Conservation (phyloP, 208 protist species). For the Trypanosomatidae sp. region DNA sequence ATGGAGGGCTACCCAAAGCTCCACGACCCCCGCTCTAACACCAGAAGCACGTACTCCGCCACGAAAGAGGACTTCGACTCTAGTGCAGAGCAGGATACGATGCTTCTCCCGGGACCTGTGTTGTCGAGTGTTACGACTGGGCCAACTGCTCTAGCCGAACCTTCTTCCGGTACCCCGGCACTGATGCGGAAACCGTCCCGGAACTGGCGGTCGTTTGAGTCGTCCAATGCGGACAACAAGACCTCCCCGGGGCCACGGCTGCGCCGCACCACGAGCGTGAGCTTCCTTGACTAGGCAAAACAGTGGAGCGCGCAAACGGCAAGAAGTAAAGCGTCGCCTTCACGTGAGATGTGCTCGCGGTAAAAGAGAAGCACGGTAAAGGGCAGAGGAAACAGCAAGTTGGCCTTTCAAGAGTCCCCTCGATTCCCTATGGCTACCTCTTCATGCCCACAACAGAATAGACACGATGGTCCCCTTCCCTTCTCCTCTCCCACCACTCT, state of each 20-base stretch:
- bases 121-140: background rate
- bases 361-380: background rate
- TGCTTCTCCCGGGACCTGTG: too few relatives aligned
- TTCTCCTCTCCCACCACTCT: too few relatives aligned
- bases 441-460: too few relatives aligned
- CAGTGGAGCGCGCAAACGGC: background rate
- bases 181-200: background rate
- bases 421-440: too few relatives aligned
- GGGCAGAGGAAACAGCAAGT: too few relatives aligned
- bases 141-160: background rate
- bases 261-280: conserved; percentile 11
- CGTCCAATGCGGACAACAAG: background rate
- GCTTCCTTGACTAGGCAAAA: conserved; percentile 1
- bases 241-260: background rate
- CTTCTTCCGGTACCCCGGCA: background rate
- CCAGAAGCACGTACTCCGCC: too few relatives aligned
- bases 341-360: background rate
- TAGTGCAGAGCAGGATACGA: too few relatives aligned
- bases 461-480: too few relatives aligned
- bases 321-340: background rate
- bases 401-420: too few relatives aligned
- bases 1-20: background rate
- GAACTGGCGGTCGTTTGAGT: background rate
- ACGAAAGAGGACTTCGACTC: background rate
- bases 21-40: too few relatives aligned